Percentiles rank a stretch among this genome's conserved stretches.
Conservation (phyloP, 1,284 basidiomycete genomes). For the Cystobasidiaceae sp. region DNA sequence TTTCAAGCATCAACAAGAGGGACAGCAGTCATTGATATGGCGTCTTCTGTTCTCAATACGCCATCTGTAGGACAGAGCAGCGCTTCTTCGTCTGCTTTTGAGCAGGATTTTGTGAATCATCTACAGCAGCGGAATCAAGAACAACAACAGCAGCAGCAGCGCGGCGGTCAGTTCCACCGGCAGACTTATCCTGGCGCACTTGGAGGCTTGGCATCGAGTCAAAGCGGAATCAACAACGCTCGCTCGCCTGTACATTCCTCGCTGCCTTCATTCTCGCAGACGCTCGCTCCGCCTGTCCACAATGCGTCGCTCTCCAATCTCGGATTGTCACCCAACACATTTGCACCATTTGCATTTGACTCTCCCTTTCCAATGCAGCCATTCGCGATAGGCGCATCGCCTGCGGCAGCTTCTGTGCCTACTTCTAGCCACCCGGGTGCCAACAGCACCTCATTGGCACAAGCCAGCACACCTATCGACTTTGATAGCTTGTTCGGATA, state of each 20-base stretch:
- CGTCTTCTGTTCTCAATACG: neutral
- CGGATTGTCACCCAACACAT: slow-evolving; percentile 2
- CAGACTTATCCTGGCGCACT: too few species aligned
- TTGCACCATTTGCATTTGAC: slow-evolving; percentile 10
- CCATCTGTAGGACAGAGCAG: neutral
- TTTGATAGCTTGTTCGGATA: slow-evolving; percentile 19
- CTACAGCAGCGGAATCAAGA: neutral
- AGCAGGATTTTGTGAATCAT: neutral
- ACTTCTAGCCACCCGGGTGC: neutral
- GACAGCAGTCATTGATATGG: too few species aligned
- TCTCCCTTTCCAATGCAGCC: slow-evolving; percentile 21
- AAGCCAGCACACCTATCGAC: slow-evolving; percentile 5
- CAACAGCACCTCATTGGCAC: neutral
- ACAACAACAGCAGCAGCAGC: neutral
- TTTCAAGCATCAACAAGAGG: too few species aligned
- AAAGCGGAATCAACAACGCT: too few species aligned
- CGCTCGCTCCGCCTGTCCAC: slow-evolving; percentile 7
- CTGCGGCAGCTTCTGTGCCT: neutral
- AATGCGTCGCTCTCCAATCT: neutral
- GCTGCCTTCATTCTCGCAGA: neutral
- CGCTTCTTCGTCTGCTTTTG: neutral
- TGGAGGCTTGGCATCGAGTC: too few species aligned
- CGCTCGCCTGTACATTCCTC: too few species aligned
- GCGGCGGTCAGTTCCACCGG: too few species aligned
- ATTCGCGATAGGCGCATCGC: neutral